Evolutionary conservation across 78 protist species (phyloP).

Genomic region (Dictyostelium capitatum): DNA sequence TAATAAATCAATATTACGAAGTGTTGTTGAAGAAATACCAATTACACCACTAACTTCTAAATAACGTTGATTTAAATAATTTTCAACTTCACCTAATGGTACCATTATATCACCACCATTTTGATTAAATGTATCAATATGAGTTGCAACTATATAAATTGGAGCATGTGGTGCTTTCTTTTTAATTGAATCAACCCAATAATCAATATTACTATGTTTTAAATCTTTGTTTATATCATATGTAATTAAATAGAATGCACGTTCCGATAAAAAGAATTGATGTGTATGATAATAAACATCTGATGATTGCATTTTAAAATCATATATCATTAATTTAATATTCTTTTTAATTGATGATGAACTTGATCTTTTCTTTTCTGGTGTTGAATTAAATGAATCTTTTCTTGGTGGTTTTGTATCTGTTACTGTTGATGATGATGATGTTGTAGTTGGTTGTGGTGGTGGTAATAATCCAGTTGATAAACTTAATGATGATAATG

Average conservation of each 20-base stretch:
- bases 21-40: constrained; percentile 31
- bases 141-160: constrained; percentile 83
- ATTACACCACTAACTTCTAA: constrained; percentile 74
- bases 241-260: constrained; percentile 71
- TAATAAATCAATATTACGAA: constrained; percentile 57
- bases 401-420: neutral
- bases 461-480: neutral
- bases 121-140: constrained; percentile 44
- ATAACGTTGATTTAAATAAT: neutral
- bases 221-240: constrained; percentile 66
- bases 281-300: constrained; percentile 71
- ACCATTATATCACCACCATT: constrained; percentile 39
- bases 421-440: neutral
- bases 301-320: constrained; percentile 23
- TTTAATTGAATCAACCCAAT: constrained; percentile 75
- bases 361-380: neutral
- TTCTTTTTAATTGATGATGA: neutral
- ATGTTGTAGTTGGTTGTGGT: constrained; percentile 13
- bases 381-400: neutral
- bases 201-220: constrained; percentile 33
- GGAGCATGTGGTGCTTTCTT: constrained; percentile 68
- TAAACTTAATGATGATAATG: constrained; percentile 3
- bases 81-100: constrained; percentile 46
- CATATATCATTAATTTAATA: constrained; percentile 34
- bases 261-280: constrained; percentile 78